Evolutionary conservation across 768 basidiomycete genomes (phyloP), one percentile per base, ranked within the genome.

Genomic region (Pulveroboletus sp.): DNA sequence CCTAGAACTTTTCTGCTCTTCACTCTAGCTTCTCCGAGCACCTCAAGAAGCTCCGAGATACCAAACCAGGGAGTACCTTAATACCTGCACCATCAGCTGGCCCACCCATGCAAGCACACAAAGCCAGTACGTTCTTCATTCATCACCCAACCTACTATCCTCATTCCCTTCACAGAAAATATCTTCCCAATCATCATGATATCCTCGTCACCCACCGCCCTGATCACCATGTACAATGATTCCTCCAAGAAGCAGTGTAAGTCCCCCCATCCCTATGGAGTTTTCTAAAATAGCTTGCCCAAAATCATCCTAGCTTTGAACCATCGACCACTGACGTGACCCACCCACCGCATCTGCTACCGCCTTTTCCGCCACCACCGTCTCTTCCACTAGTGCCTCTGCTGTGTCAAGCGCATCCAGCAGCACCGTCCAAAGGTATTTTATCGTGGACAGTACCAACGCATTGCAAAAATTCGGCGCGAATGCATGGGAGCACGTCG

Each of bases 201-300:
- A 36, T 95, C 94, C 0, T 95, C 94, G 0, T 94, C 14, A 16
- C 94, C 94, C 0, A 97, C 95, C 2, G 85, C 93, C 4, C 80
- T 99, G 47, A 85, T 99, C 63, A 97, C 93, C 6, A 97, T 99
- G 92, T 85, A 94, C 79, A 99, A 99, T 81, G 80, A 27, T 97
- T 98, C 70, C 70, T 99, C 14, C 92, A 97, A 71, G 92, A 97
- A 61, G 81, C 91, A 0, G 71, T 79, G 86, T 91, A 68, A 51
- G 83, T 68, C 5, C n/a, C n/a, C n/a, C n/a, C n/a, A n/a, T n/a
- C n/a, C n/a, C n/a, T n/a, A n/a, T n/a, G n/a, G n/a, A n/a, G n/a
- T n/a, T n/a, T n/a, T n/a, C n/a, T n/a, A n/a, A n/a, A n/a, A n/a
- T n/a, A n/a, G n/a, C n/a, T n/a, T n/a, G n/a, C n/a, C n/a, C n/a